Base-by-base conservation (phyloP, 1,284 basidiomycete genomes). In the Tilletiopsis washingtonensis region DNA sequence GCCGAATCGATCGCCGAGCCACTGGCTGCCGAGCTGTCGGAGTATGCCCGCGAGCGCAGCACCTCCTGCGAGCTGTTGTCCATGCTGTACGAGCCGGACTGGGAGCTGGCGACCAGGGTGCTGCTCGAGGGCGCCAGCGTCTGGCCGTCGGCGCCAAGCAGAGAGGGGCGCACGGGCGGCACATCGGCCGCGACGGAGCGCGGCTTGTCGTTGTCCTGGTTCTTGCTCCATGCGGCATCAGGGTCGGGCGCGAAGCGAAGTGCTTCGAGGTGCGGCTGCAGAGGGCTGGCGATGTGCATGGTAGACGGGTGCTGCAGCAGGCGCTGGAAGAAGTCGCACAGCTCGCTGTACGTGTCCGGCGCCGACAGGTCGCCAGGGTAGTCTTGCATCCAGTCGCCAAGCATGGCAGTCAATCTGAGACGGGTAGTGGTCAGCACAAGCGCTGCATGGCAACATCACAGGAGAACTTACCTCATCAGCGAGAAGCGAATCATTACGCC, bases 301-400 rank as follows among this genome's bases (percentile, higher is more conserved):
- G 62, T 65, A 11, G 60, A 54, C 1, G 53, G 56, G 27, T 67
- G 57, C n/a, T 41, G 50, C 7, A 61, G 43, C 21, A 69, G 48
- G 36, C 52, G 54, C 1, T 53, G 43, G 47, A 61, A 64, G 45
- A 59, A 67, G 15, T 42, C 47, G 20, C 49, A 37, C 6, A 69
- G 49, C 24, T 59, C 36, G 5, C 60, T 47, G 36, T 59, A 62
- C 11, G 66, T 63, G 14, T 64, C 57, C 1, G 66, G 58, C 2
- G 48, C 46, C 37, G 59, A 65, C 2, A 69, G 58, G 46, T 69
- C 67, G 6, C 67, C 67, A 11, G 67, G 67, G 40, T 69, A 69
- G 43, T 67, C 62, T 37, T 59, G 54, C 46, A 69, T 60, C 67
- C 67, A 69, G 21, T 67, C 64, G 27, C 60, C 58, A 0, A 69